Conservation (phyloP, 1,284 basidiomycete genomes). For the Leccinum holopus region DNA sequence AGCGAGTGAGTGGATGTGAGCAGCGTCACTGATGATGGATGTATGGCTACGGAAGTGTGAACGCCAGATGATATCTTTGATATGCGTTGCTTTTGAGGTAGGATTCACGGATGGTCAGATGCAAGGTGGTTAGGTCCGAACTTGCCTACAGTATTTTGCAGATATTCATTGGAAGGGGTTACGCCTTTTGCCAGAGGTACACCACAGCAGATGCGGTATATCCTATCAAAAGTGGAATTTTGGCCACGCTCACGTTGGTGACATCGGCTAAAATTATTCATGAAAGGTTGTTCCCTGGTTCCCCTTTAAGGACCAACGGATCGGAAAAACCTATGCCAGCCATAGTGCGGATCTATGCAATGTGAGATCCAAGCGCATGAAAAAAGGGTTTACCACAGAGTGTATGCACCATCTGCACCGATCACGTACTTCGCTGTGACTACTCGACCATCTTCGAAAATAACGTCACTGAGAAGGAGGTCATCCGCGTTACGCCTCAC, state of each 20-base stretch:
- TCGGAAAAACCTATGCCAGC: constrained; percentile 19
- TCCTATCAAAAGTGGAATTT: neutral
- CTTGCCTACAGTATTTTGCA: constrained; percentile 37
- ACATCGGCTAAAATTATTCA: constrained; percentile 25
- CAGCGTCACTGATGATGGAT: constrained; percentile 44
- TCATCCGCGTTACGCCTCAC: too few species aligned
- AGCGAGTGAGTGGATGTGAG: constrained; percentile 45
- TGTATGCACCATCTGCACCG: constrained; percentile 15
- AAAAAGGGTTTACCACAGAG: constrained; percentile 43
- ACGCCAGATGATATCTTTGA: constrained; percentile 35
- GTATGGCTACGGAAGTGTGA: constrained; percentile 39
- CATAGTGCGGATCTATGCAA: constrained; percentile 19
- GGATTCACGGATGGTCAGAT: constrained; percentile 25
- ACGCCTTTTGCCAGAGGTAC: constrained; percentile 33
- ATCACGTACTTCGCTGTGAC: constrained; percentile 47
- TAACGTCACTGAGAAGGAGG: too few species aligned
- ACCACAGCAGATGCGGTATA: constrained; percentile 38
- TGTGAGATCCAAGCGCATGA: neutral
- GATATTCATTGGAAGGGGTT: constrained; percentile 34
- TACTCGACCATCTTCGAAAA: constrained; percentile 9
- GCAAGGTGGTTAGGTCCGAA: constrained; percentile 29
- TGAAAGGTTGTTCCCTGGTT: constrained; percentile 10
- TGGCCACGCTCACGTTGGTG: constrained; percentile 5
- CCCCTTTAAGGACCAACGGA: constrained; percentile 3
- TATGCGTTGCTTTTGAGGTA: constrained; percentile 11